Percentiles rank a stretch among this genome's conserved stretches.
Evolutionary conservation across 2,329 filamentous ascomycete species (phyloP).

Genomic region (Sporothrix curviconia): DNA sequence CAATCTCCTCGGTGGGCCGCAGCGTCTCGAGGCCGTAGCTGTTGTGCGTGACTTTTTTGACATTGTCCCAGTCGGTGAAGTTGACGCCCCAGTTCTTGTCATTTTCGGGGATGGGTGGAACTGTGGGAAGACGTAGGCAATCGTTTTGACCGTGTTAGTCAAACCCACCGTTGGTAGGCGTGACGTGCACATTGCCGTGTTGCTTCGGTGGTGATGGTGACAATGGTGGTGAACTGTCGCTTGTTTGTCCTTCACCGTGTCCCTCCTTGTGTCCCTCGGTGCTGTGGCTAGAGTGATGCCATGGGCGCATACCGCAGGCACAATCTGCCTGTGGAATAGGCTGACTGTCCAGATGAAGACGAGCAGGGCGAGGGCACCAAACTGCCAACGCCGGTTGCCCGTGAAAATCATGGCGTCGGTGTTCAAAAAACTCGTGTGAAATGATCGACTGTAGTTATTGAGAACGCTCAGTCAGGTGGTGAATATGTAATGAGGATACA

Average conservation of each 20-base stretch:
- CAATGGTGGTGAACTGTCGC: background rate
- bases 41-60: background rate
- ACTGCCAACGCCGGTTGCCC: background rate
- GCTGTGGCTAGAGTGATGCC: too few species aligned
- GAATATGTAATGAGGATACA: too few species aligned
- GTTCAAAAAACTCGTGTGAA: too few species aligned
- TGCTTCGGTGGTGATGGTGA: too few species aligned
- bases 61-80: background rate
- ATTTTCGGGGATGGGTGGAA: background rate
- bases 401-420: background rate
- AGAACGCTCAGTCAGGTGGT: too few species aligned
- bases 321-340: background rate
- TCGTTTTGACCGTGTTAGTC: background rate
- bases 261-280: background rate
- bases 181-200: too few species aligned
- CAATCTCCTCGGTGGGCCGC: background rate
- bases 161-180: background rate
- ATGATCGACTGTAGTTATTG: too few species aligned
- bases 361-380: background rate
- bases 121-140: background rate
- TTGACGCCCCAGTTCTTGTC: background rate
- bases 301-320: too few species aligned
- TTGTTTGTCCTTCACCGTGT: background rate
- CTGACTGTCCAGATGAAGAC: background rate
- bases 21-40: background rate